Conservation (phyloP, 768 basidiomycete genomes). For the Suillus bovinus region DNA sequence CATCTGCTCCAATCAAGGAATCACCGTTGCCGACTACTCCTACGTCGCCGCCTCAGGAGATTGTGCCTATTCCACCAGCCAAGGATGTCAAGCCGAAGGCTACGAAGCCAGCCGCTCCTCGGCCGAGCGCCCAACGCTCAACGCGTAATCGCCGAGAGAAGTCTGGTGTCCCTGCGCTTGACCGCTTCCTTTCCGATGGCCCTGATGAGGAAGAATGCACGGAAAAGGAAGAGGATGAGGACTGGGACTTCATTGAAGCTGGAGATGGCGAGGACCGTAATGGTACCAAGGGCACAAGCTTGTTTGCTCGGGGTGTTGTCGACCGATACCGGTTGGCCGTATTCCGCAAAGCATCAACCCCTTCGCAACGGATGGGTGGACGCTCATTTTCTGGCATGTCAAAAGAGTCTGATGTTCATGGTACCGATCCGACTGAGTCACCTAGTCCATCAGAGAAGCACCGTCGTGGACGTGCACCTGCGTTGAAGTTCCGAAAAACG, state of each 20-base stretch:
- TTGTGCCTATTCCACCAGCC: slow-evolving; percentile 30
- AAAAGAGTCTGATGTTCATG: slow-evolving; percentile 47
- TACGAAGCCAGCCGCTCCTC: slow-evolving; percentile 19
- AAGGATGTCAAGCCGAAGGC: slow-evolving; percentile 35
- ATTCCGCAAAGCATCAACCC: slow-evolving; percentile 80
- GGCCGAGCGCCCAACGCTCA: slow-evolving; percentile 24
- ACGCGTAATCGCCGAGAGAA: slow-evolving; percentile 66
- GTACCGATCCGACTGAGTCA: slow-evolving; percentile 41
- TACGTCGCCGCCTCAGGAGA: slow-evolving; percentile 19
- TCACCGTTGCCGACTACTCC: slow-evolving; percentile 8
- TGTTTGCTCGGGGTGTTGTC: slow-evolving; percentile 90
- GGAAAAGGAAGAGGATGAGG: slow-evolving; percentile 62
- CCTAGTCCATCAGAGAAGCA: slow-evolving; percentile 52
- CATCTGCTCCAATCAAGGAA: slow-evolving; percentile 20
- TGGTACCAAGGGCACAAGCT: slow-evolving; percentile 73
- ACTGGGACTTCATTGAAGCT: slow-evolving; percentile 89
- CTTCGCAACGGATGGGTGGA: slow-evolving; percentile 45
- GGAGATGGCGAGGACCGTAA: slow-evolving; percentile 83
- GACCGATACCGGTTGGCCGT: slow-evolving; percentile 85
- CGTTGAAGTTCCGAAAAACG: slow-evolving; percentile 70
- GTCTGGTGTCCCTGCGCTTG: slow-evolving; percentile 80
- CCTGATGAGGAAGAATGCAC: slow-evolving; percentile 45
- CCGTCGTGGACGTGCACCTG: slow-evolving; percentile 67
- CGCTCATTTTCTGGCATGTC: slow-evolving; percentile 62
- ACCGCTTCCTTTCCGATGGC: slow-evolving; percentile 64